Base-by-base conservation (phyloP, 2,329 filamentous ascomycete species). In the Xylaria sp. region DNA sequence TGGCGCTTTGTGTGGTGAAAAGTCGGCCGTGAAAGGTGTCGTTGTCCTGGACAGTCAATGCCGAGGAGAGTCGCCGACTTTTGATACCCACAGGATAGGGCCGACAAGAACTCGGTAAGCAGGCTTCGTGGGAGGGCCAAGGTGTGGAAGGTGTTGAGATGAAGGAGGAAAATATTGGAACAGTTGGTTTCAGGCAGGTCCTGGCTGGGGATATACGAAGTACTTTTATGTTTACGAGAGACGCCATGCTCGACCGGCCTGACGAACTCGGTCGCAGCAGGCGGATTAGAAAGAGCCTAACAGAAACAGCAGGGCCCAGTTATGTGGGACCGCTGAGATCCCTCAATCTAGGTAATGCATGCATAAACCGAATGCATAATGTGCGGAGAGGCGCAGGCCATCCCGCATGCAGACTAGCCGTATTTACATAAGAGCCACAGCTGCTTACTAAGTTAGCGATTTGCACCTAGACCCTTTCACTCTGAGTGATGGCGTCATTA, bases 401-500 rank as follows among this genome's bases (percentile, higher is more conserved):
- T 42, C 37, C 37, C 37, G 37, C 37, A 42, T 10, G 37, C 11
- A 13, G 37, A 42, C 37, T 42, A 42, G 37, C 11, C 8, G 11
- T 7, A 13, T 42, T 30, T 13, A 42, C 37, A 42, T 13, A 42
- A 10, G 8, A 9, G 37, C 9, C 37, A 13, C 3, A 10, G 11
- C 8, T 42, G 37, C 11, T 42, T 42, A 42, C 9, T 42, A 42
- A 42, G 37, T 13, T 3, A 9, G 4, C 37, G 23, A 30, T 30
- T 11, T 46, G 42, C 9, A 46, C n/a, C 34, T 39, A 9, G 2
- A 48, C 35, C 59, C 57, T 49, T 57, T 54, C 23, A 4, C 23
- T 30, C 52, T 13, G 30, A 51, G 49, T 35, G 44, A 67, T 66
- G 58, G 64, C 65, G 66, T 67, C 66, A 67, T 68, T 50, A 66